These are phyloP conservation scores for Scenedesmus sp. DNA, from an alignment of 163 green algal species.

Conservation along the genomic window DNA sequence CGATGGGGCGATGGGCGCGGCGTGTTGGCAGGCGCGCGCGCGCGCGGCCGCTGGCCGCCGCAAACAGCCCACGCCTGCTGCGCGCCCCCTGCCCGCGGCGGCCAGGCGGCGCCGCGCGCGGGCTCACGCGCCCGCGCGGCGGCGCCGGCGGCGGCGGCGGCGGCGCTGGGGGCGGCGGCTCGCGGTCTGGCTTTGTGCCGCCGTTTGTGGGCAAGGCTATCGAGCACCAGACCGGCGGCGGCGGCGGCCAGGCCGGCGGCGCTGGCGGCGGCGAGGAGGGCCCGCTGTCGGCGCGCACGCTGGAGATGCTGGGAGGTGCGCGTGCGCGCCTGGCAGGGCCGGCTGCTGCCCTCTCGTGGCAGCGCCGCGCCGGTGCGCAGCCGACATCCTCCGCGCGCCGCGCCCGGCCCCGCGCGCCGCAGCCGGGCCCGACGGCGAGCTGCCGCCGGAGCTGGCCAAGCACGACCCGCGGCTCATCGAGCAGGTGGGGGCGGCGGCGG, in stretches of 20 bases:
- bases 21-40: too few relatives aligned
- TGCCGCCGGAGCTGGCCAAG: slow-evolving; percentile 29
- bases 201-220: slow-evolving; percentile 67
- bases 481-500: too few relatives aligned
- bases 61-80: not conserved
- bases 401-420: not conserved
- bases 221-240: slow-evolving; percentile 17
- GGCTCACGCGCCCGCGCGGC: slow-evolving; percentile 46
- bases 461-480: slow-evolving; percentile 41
- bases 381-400: not conserved
- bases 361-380: not conserved
- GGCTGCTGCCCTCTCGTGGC: not conserved
- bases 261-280: slow-evolving; percentile 40
- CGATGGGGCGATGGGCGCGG: too few relatives aligned
- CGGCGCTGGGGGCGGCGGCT: slow-evolving; percentile 27
- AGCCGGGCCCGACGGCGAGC: slow-evolving; percentile 28
- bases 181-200: slow-evolving; percentile 62
- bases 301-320: slow-evolving; percentile 70
- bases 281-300: slow-evolving; percentile 59
- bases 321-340: too few relatives aligned
- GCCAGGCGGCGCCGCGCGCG: slow-evolving; percentile 11
- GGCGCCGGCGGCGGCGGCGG: not conserved
- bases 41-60: too few relatives aligned
- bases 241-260: not conserved
- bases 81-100: not conserved